Conservation (phyloP, 257 asterid genomes). For the Oldenlandia corymbosa region DNA sequence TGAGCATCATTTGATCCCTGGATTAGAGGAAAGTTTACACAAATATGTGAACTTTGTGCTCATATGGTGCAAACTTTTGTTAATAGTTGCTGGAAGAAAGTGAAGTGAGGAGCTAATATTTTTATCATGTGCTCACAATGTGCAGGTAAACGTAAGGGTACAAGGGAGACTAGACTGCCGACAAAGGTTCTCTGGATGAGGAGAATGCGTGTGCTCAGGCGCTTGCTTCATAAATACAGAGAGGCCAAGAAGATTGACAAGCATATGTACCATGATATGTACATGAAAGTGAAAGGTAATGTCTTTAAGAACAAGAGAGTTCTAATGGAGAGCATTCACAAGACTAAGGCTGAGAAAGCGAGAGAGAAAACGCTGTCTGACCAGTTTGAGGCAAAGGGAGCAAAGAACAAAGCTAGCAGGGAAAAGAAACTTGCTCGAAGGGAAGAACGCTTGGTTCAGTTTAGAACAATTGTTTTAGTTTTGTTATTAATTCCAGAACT, state of each 20-base stretch:
- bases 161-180: conserved; percentile 69
- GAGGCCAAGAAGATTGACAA: conserved; percentile 59
- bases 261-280: conserved; percentile 72
- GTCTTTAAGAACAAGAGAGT: conserved; percentile 69
- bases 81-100: neutral
- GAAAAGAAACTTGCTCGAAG: conserved; percentile 28
- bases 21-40: neutral
- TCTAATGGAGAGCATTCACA: conserved; percentile 65
- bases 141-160: conserved; percentile 69
- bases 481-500: neutral
- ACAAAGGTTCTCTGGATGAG: conserved; percentile 66
- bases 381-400: conserved; percentile 57
- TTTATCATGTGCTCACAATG: neutral
- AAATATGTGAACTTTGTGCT: neutral
- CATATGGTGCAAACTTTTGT: neutral
- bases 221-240: conserved; percentile 56
- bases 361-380: conserved; percentile 69
- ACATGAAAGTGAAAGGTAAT: conserved; percentile 70
- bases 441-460: conserved; percentile 34
- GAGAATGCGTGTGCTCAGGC: conserved; percentile 57
- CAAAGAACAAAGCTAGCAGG: conserved; percentile 36
- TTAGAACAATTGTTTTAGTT: neutral
- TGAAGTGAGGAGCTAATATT: no score
- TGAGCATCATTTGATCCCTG: neutral
- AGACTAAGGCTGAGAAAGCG: conserved; percentile 66